Evolutionary conservation across 352 stramenopile genomes (phyloP), one percentile per base, ranked within the genome.

Genomic region (Lagenidium sp.): DNA sequence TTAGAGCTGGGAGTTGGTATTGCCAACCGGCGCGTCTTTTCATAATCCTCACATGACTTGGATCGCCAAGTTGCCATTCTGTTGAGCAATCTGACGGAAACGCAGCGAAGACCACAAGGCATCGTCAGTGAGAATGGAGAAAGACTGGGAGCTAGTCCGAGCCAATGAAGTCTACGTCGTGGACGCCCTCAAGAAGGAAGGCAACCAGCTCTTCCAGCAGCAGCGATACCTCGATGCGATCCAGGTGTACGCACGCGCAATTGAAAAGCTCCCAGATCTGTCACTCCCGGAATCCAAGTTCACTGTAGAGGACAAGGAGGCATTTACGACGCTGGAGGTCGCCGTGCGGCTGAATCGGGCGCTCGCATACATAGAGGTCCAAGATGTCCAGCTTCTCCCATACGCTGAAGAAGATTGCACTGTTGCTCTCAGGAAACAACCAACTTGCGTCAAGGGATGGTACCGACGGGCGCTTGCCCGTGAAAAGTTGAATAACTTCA

Each of bases 391-490:
- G 24, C 21, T 44, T 0, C 30, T 80, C 1, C 15, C 4, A 12
- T 50, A 60, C 7, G 74, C 70, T 7, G 78, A 86, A 23, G 46
- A 82, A 24, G 82, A 97, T 16, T 95, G 90, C 16, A 65, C 58
- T 4, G 50, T 54, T 3, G 85, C 78, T 12, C 53, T 98, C 5
- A 15, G 38, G 6, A 63, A 74, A 21, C 72, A 97, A 13, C n/a
- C 52, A 0, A 47, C 36, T 4, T 86, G 88, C 51, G 66, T 97
- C 24, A 98, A 98, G 60, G 90, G 86, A 0, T 62, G 89, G 5
- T 98, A 96, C 48, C 65, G 93, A 6, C 66, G 87, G 23, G 85
- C 85, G 1, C 36, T 92, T 13, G 84, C 80, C 6, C 58, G 72
- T 40, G 68, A 91, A 24, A 74, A 68, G 21, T 44, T 96, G 30